Evolutionary conservation across 805 yeast species (phyloP), one percentile per base, ranked within the genome.

Genomic region (Saccharomycopsis lassenensis): DNA sequence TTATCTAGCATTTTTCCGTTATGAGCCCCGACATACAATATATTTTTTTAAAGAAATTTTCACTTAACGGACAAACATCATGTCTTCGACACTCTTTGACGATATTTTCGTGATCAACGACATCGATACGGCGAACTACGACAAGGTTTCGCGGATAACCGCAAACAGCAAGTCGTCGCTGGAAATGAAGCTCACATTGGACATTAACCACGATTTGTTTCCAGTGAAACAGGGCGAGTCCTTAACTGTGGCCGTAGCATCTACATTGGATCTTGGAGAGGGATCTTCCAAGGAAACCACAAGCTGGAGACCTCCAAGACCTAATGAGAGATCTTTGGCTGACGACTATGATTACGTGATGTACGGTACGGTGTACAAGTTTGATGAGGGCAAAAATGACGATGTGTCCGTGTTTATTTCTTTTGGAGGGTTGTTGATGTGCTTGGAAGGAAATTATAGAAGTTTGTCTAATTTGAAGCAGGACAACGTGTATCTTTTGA

Each of bases 331-430:
- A 52, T 72, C 93, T 4, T 67, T 89, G 51, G 95, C 95, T 47
- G 96, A 89, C 56, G 97, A 91, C 54, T 89, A 86, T 63, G 97
- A 89, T 58, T 91, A 91, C 52, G 97, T 91, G 47, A 89, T 91
- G 97, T 77, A 87, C 56, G 98, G 98, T 37, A 86, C 95, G 5
- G 94, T 91, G 31, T 91, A 91, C 67, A 87, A 89, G 58, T 91
- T 91, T 54, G 95, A 89, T 57, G 98, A 91, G 61, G 73, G 78
- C 44, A 46, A 46, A 24, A 56, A 61, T 40, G 83, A 77, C 52
- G 65, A 64, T 46, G 80, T 85, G 59, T 77, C 93, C 15, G 95
- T 89, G 17, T 91, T 85, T 55, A 83, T 85, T 40, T 89, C 97
- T 3, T 91, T 87, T 57, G 98, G 98, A 39, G 98, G 98, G 4